Percentiles rank a stretch among this genome's conserved stretches.
These are phyloP conservation scores for Acanthamoeba culbertsoni DNA, from an alignment of 208 protist genomes.

Conservation along the genomic window DNA sequence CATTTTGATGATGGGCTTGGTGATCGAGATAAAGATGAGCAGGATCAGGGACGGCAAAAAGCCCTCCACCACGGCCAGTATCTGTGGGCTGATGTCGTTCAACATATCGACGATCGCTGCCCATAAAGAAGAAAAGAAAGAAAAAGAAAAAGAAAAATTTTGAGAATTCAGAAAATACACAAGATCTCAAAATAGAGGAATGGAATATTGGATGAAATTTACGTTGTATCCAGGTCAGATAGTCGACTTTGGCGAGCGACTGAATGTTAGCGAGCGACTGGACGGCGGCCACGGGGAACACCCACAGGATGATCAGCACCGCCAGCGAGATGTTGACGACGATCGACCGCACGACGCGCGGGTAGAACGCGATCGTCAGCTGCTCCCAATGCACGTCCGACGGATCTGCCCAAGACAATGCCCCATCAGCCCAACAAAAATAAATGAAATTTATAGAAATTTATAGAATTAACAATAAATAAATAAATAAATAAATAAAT, in stretches of 20 bases:
- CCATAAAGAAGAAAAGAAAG: not conserved
- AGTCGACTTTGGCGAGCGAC: not conserved
- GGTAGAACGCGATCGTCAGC: not conserved
- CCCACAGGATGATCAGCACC: not conserved
- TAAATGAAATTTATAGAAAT: no score
- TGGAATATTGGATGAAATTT: not conserved
- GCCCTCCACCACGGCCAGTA: not conserved
- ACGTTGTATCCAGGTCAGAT: conserved; percentile 5
- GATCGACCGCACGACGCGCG: not conserved
- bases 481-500: no score
- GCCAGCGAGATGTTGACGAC: not conserved
- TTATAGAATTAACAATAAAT: no score
- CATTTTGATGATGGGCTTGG: conserved; percentile 18
- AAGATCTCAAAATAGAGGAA: not conserved
- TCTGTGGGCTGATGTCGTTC: not conserved
- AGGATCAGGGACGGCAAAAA: not conserved
- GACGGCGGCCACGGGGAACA: not conserved
- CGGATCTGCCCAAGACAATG: not conserved
- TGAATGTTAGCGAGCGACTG: not conserved
- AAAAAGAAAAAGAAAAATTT: not conserved
- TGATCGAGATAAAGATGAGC: conserved; percentile 46
- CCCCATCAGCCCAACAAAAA: no score
- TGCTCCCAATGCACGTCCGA: conserved; percentile 2
- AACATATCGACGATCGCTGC: not conserved
- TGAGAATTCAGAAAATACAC: not conserved